These are phyloP conservation scores for Emydomyces testavorans DNA, from an alignment of 2,329 filamentous ascomycete genomes.

Conservation along the genomic window DNA sequence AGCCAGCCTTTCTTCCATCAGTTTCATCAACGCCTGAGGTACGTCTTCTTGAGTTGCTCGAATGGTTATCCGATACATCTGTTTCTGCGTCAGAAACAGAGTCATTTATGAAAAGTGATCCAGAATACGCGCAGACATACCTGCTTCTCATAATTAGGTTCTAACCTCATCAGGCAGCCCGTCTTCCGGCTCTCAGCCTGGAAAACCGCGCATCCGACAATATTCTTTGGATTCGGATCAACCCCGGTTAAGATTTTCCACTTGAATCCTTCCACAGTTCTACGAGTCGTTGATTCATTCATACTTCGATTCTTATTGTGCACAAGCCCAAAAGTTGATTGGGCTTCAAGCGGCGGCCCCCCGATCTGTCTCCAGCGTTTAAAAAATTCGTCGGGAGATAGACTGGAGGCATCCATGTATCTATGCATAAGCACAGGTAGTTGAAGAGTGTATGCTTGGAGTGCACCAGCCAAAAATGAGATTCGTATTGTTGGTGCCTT, in stretches of 20 bases:
- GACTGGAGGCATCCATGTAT: conserved; percentile 86
- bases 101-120: neutral
- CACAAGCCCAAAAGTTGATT: conserved; percentile 66
- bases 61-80: conserved; percentile 95
- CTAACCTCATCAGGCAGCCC: conserved; percentile 81
- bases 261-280: conserved; percentile 69
- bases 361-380: conserved; percentile 99
- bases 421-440: conserved; percentile 83
- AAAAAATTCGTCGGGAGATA: conserved; percentile 90
- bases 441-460: conserved; percentile 86
- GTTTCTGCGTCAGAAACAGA: conserved; percentile 15
- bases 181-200: conserved; percentile 70
- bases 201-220: conserved; percentile 82
- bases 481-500: conserved; percentile 84
- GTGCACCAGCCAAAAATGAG: conserved; percentile 82
- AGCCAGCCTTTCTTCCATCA: conserved; percentile 75
- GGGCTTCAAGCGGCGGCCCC: conserved; percentile 71
- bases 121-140: conserved; percentile 43
- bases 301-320: conserved; percentile 51
- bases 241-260: conserved; percentile 79
- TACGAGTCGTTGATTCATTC: conserved; percentile 57
- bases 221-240: conserved; percentile 85
- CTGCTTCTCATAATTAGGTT: conserved; percentile 86
- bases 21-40: conserved; percentile 63
- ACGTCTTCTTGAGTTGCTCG: conserved; percentile 87